A percentile compares a stretch with the other conserved stretches of the same genome.
These are phyloP conservation scores for Colletotrichum aenigma DNA, from an alignment of 2,329 filamentous ascomycete genomes.

Conservation along the genomic window DNA sequence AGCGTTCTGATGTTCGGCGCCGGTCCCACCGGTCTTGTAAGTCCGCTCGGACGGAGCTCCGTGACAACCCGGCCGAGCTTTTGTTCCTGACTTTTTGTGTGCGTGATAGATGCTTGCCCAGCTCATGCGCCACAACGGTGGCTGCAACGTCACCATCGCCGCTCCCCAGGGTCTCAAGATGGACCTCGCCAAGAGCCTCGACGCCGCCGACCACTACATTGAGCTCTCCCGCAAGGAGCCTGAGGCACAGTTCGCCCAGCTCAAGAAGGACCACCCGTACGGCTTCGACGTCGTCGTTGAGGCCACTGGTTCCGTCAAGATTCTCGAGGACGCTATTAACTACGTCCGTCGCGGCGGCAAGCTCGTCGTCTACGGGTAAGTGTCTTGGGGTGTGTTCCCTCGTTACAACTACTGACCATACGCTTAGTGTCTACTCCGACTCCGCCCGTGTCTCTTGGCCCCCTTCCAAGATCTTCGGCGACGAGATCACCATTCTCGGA, in stretches of 20 bases:
- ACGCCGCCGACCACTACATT: slow-evolving; percentile 58
- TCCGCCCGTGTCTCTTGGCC: slow-evolving; percentile 69
- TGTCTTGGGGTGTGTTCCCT: no score
- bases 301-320: slow-evolving; percentile 71
- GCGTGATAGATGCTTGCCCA: slow-evolving; percentile 57
- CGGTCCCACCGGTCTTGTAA: slow-evolving; percentile 68
- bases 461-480: slow-evolving; percentile 72
- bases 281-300: slow-evolving; percentile 73
- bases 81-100: background rate
- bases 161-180: slow-evolving; percentile 73
- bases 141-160: slow-evolving; percentile 72
- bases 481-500: slow-evolving; percentile 74
- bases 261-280: slow-evolving; percentile 70
- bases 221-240: slow-evolving; percentile 60
- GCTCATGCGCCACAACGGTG: slow-evolving; percentile 67
- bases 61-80: background rate
- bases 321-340: slow-evolving; percentile 73
- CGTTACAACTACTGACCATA: background rate
- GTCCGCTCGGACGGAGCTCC: slow-evolving; percentile 24
- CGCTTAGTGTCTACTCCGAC: slow-evolving; percentile 64
- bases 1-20: slow-evolving; percentile 70
- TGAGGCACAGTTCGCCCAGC: slow-evolving; percentile 61
- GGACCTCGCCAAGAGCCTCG: slow-evolving; percentile 65
- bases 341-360: slow-evolving; percentile 75
- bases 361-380: slow-evolving; percentile 67